Base-by-base conservation (phyloP, 805 yeast species). In the Maudiozyma serrabonitensis region DNA sequence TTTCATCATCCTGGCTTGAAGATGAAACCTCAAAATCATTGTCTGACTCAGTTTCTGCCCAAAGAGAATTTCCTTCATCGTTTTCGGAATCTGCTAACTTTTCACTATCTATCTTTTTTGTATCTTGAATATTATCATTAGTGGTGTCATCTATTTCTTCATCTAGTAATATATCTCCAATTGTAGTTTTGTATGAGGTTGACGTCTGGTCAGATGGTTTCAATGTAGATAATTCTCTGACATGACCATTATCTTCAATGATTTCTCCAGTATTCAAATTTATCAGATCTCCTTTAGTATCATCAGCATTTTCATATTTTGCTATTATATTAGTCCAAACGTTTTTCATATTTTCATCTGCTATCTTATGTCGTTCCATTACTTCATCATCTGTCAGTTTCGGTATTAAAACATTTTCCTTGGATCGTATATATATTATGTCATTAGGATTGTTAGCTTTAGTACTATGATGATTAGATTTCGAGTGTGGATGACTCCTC, bases 241-340 rank as follows among this genome's bases (percentile, higher is more conserved):
- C 56, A 63, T 86, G 95, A 2, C 95, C 95, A 47, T 78, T 74
- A 56, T 86, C 89, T 32, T 70, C 75, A 1, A 81, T 62, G 1
- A 86, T 75, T 49, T 75, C 71, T 0, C 91, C 90, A 0, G 88
- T 79, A 9, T 61, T 59, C 21, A 86, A 57, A 60, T 86, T 89
- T n/a, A 82, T 66, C 23, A 80, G 71, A 60, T 82, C 89, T 38
- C 85, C 82, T 13, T 23, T 25, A 47, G 80, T 81, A 16, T 70
- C 69, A 4, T 69, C 68, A 34, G 75, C 75, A 46, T 73, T 73
- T 45, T 78, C 73, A 58, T 81, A 80, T 57, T 75, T 78, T 1
- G 70, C 62, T 7, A 82, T 72, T 28, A 82, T 78, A 13, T 69
- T 66, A 21, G 70, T 67, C 87, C 87, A 82, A 2, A 59, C 62